A percentile compares a stretch with the other conserved stretches of the same genome.
These are phyloP conservation scores for Claviceps sorghi DNA, from an alignment of 2,329 filamentous ascomycete genomes.

Conservation along the genomic window DNA sequence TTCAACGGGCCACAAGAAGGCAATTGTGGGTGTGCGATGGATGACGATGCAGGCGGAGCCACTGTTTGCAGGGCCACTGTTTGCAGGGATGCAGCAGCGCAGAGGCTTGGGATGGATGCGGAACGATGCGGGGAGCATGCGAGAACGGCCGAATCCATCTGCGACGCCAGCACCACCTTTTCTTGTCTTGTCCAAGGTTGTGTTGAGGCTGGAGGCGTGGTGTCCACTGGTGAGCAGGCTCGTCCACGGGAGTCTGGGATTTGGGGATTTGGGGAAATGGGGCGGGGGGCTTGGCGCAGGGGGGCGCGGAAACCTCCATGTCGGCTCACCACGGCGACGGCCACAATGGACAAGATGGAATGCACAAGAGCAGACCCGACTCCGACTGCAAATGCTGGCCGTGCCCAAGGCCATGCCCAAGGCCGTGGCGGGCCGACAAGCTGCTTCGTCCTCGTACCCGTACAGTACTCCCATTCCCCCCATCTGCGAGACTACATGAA, in stretches of 20 bases:
- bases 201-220: not conserved
- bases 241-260: not conserved
- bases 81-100: conserved; percentile 3
- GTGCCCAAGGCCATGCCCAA: no score
- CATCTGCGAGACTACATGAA: not conserved
- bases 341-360: conserved; percentile 1
- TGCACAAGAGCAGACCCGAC: no score
- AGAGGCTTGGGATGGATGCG: conserved; percentile 5
- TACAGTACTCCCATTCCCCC: no score
- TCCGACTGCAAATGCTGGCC: no score
- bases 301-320: not conserved
- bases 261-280: not conserved
- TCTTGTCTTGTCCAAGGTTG: not conserved
- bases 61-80: conserved; percentile 5
- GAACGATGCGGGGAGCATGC: conserved; percentile 5
- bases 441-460: no score
- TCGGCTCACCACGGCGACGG: not conserved
- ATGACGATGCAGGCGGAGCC: conserved; percentile 6
- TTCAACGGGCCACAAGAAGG: not conserved
- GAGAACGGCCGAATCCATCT: conserved; percentile 5
- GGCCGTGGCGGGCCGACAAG: not conserved
- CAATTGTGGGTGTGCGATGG: not conserved
- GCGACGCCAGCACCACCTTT: conserved; percentile 4
- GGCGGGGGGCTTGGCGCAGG: not conserved
- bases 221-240: not conserved